Base-by-base conservation (phyloP, 352 stramenopile genomes). In the Aphanomyces euteiches region DNA sequence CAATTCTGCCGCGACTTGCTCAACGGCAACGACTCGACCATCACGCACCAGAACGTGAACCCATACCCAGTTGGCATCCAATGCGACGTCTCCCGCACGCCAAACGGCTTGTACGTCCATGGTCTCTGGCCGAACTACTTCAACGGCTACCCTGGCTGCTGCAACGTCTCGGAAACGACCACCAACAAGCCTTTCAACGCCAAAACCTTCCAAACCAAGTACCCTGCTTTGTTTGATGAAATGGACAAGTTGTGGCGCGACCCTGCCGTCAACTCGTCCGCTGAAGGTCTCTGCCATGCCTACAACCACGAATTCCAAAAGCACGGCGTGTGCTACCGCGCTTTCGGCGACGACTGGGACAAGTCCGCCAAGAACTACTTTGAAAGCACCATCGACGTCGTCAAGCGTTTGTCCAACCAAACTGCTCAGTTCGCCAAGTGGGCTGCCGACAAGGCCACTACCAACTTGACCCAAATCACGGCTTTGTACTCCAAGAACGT, bases 221-320 rank as follows among this genome's bases (percentile, higher is more conserved):
- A 91, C 68, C 60, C 74, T 15, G 60, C 54, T 12, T 70, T 91
- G 60, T 76, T 91, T 5, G 69, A 74, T 7, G 66, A 80, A 45
- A 91, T 93, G 85, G 74, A 70, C 7, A 61, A 72, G 21, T 78
- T 84, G 72, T 93, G 85, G 85, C 67, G 90, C 39, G 85, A 93
- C 57, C 76, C 85, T 36, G 85, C 85, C 15, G 73, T 85, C 47
- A 28, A 69, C 13, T 82, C 74, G 41, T 76, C 78, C 13, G 82
- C 85, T 73, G 78, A 89, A 71, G 75, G 77, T 66, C 76, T 92
- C 7, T 92, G 85, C 58, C 82, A 92, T 75, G 86, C 89, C 72
- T 92, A 90, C 77, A 80, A 90, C 77, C 85, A 92, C 76, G 83
- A 90, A 74, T 90, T 87, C 78, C 85, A 92, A 76, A 92, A 92